Evolutionary conservation across 495 filamentous ascomycete species (phyloP).

Genomic region (Trichoderma reesei): DNA sequence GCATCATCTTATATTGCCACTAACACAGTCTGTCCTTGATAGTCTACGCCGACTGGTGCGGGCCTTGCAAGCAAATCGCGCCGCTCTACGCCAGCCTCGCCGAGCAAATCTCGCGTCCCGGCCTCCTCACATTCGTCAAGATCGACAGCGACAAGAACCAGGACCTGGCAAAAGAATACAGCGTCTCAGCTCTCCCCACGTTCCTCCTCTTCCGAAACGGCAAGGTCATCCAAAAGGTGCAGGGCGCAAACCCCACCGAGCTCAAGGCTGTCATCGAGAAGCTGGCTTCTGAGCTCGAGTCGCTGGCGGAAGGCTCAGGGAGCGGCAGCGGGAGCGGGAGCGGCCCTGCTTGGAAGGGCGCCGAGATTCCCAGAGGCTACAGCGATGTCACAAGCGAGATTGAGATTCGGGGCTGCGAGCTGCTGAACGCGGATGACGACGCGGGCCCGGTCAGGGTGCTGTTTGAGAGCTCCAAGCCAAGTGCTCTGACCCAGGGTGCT

Average conservation of each 20-base stretch:
- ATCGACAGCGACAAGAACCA: slow-evolving; percentile 50
- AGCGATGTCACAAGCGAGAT: slow-evolving; percentile 72
- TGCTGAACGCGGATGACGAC: slow-evolving; percentile 73
- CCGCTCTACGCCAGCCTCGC: slow-evolving; percentile 54
- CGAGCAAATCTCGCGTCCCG: slow-evolving; percentile 40
- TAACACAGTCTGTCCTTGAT: neutral
- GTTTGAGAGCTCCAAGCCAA: slow-evolving; percentile 60
- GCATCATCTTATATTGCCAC: neutral
- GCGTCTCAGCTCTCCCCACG: slow-evolving; percentile 64
- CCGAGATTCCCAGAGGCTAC: slow-evolving; percentile 69
- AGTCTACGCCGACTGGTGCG: slow-evolving; percentile 64
- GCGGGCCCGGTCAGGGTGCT: slow-evolving; percentile 59
- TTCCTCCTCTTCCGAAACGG: slow-evolving; percentile 81
- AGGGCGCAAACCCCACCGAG: slow-evolving; percentile 66
- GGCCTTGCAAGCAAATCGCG: slow-evolving; percentile 59
- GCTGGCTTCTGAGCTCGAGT: slow-evolving; percentile 60
- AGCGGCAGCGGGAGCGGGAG: slow-evolving; percentile 33
- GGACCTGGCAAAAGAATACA: slow-evolving; percentile 44
- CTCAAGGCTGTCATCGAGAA: slow-evolving; percentile 62
- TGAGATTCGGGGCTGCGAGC: slow-evolving; percentile 68
- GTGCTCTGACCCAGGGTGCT: slow-evolving; percentile 50
- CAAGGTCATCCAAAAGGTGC: slow-evolving; percentile 58
- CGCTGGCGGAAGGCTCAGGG: slow-evolving; percentile 35
- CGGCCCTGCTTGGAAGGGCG: slow-evolving; percentile 55
- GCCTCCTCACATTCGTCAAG: slow-evolving; percentile 50